Conservation (phyloP, 176 grass and related monocot genomes). For the Eleusine coracana region DNA sequence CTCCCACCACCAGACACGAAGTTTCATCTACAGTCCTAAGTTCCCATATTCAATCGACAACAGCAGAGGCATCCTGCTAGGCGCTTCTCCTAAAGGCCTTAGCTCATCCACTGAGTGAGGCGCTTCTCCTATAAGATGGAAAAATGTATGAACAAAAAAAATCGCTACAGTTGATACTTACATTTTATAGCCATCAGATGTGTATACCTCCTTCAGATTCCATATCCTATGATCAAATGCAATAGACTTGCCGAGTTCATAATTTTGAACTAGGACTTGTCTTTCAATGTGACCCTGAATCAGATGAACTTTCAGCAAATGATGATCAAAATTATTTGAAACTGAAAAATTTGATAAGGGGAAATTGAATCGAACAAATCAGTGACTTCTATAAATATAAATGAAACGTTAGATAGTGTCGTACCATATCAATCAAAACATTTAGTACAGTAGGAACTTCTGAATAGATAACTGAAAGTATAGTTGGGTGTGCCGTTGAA, state of each 20-base stretch:
- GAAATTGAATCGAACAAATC: not conserved
- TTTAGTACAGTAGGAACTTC: constrained; percentile 77
- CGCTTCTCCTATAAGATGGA: not conserved
- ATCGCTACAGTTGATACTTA: constrained; percentile 41
- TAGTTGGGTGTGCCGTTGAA: constrained; percentile 65
- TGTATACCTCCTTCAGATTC: constrained; percentile 92
- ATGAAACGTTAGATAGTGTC: not conserved
- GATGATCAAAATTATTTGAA: constrained; percentile 9
- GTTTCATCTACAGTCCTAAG: not conserved
- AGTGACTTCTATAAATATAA: constrained; percentile 5
- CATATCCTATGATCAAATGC: constrained; percentile 70
- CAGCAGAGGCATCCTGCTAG: not conserved
- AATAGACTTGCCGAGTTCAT: constrained; percentile 75
- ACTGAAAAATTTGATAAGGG: not conserved
- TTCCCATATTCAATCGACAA: not conserved
- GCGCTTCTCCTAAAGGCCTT: not conserved
- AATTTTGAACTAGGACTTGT: constrained; percentile 83
- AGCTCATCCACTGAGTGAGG: not conserved
- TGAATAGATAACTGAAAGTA: constrained; percentile 67
- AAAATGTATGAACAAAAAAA: constrained; percentile 1
- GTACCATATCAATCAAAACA: constrained; percentile 90
- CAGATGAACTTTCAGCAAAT: constrained; percentile 18
- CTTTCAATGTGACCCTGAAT: constrained; percentile 83
- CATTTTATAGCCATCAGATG: constrained; percentile 87
- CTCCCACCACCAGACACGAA: not conserved